phyloP scores from a whole-genome alignment of 2,329 filamentous ascomycete species.

The Didymellaceae sp. region DNA sequence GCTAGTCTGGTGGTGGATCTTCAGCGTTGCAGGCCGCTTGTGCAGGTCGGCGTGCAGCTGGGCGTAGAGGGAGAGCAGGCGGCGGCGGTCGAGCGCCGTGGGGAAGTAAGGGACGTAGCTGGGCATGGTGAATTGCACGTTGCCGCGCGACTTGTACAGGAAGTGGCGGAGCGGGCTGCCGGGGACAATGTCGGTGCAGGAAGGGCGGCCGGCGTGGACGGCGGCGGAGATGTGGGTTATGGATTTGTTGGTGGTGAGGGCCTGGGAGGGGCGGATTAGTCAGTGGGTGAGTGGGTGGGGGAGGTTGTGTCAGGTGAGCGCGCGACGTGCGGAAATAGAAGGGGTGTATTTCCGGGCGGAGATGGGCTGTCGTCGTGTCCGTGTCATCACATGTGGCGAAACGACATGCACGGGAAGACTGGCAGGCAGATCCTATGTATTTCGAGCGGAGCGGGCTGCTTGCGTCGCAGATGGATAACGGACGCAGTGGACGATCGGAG shows the following conservation, averaged over 20 bases:
- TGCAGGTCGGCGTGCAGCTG: conserved; percentile 86
- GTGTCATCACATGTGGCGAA: no score
- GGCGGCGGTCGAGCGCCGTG: conserved; percentile 65
- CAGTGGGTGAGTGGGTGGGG: no score
- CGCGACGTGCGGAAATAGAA: neutral
- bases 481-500: neutral
- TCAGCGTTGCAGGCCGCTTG: conserved; percentile 80
- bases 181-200: conserved; percentile 76
- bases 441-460: neutral
- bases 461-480: neutral
- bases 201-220: conserved; percentile 72
- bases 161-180: conserved; percentile 87
- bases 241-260: conserved; percentile 77
- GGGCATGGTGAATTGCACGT: conserved; percentile 96
- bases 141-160: conserved; percentile 90
- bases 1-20: conserved; percentile 81
- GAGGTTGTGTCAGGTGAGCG: conserved; percentile 1
- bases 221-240: conserved; percentile 77
- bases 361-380: neutral
- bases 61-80: conserved; percentile 77
- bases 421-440: neutral
- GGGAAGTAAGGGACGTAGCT: conserved; percentile 74
- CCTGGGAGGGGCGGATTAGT: conserved; percentile 50
- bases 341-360: neutral
- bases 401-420: neutral